phyloP scores from a whole-genome alignment of 768 basidiomycete species.

The Lactarius evosmus region DNA sequence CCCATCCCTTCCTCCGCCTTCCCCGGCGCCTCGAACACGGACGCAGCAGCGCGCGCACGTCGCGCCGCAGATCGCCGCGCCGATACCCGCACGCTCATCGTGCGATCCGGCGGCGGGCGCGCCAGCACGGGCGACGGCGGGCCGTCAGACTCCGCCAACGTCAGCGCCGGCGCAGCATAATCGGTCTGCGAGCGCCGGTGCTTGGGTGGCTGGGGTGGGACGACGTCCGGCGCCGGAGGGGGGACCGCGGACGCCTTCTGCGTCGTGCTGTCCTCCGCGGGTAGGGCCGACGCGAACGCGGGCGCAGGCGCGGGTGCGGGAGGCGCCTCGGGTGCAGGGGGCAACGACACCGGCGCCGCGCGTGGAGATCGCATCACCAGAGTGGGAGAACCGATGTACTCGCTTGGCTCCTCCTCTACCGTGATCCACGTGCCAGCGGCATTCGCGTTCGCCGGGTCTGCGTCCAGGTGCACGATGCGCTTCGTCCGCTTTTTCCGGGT shows the following conservation, averaged over 20 bases:
- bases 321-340: conserved; percentile 19
- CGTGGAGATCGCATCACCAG: not conserved
- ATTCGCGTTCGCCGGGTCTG: conserved; percentile 39
- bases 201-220: conserved; percentile 24
- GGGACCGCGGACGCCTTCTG: conserved; percentile 1
- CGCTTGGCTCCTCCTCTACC: conserved; percentile 26
- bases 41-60: conserved; percentile 55
- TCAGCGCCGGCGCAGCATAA: conserved; percentile 3
- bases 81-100: conserved; percentile 20
- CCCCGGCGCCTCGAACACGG: conserved; percentile 55
- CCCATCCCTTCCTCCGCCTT: conserved; percentile 30
- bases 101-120: conserved; percentile 29
- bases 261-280: conserved; percentile 13
- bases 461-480: conserved; percentile 77
- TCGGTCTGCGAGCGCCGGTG: conserved; percentile 27
- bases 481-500: conserved; percentile 57
- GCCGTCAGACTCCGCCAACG: conserved; percentile 7
- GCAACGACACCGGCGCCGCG: conserved; percentile 8
- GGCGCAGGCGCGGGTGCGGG: too few species aligned
- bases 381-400: not conserved
- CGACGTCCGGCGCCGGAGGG: not conserved
- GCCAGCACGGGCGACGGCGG: conserved; percentile 23
- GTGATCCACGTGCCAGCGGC: conserved; percentile 33
- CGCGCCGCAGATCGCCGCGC: conserved; percentile 43
- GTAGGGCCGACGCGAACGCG: not conserved